These are phyloP conservation scores for Mycena olivaceomarginata DNA, from an alignment of 768 basidiomycete species.

Conservation along the genomic window DNA sequence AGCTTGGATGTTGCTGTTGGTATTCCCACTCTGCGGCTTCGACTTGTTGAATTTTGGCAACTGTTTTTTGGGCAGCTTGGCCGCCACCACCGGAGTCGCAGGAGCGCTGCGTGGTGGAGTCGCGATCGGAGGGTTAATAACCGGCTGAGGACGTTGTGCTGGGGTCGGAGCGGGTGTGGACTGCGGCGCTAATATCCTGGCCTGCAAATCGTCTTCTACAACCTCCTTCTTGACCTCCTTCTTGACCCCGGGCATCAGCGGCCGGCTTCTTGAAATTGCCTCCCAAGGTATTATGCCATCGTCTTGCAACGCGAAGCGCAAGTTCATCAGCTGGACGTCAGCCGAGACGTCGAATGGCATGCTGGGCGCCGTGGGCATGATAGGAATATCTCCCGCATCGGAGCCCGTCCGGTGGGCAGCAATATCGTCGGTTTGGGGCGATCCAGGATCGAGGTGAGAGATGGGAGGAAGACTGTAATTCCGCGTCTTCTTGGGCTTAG, in stretches of 20 bases:
- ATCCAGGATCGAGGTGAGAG: conserved; percentile 1
- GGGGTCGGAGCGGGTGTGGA: neutral
- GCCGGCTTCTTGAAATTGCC: conserved; percentile 39
- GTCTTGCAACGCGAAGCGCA: conserved; percentile 49
- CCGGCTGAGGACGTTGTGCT: neutral
- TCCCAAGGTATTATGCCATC: conserved; percentile 43
- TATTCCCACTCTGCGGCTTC: neutral
- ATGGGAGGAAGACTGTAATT: conserved; percentile 29
- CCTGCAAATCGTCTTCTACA: neutral
- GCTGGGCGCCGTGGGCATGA: conserved; percentile 43
- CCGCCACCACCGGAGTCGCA: neutral
- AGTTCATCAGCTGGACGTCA: conserved; percentile 54
- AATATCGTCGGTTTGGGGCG: conserved; percentile 30
- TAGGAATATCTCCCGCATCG: conserved; percentile 52
- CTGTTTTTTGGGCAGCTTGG: conserved; percentile 32
- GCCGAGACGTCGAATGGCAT: conserved; percentile 43
- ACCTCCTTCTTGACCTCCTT: conserved; percentile 41
- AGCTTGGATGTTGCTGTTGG: neutral
- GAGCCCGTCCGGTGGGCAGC: conserved; percentile 48
- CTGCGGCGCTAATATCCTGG: neutral
- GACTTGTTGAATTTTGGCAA: conserved; percentile 31
- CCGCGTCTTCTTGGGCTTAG: conserved; percentile 33
- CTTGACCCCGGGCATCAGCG: conserved; percentile 16
- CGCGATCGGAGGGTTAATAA: neutral
- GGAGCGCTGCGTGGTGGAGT: conserved; percentile 2